A percentile compares a stretch with the other conserved stretches of the same genome.
Evolutionary conservation across 2,329 filamentous ascomycete species (phyloP).

Genomic region (Albifimbria verrucaria): DNA sequence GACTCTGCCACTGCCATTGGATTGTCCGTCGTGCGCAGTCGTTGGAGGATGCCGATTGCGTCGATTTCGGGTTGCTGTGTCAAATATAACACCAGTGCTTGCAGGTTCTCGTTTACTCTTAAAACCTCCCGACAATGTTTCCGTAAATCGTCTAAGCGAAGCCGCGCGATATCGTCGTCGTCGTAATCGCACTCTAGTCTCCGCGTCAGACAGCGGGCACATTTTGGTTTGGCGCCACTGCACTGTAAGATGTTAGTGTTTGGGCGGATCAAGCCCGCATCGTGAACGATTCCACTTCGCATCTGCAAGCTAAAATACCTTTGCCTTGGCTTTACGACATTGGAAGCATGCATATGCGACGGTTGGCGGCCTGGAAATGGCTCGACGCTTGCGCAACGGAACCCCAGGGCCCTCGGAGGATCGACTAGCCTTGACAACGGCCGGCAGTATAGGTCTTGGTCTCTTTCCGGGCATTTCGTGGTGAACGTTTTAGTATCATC

Average conservation of each 20-base stretch:
- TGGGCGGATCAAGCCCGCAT: no score
- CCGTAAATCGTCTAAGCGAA: background rate
- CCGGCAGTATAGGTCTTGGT: no score
- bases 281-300: background rate
- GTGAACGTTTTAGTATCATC: no score
- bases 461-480: no score
- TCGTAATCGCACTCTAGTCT: background rate
- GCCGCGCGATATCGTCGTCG: background rate
- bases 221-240: background rate
- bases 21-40: background rate
- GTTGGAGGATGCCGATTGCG: background rate
- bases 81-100: background rate
- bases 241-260: background rate
- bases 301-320: background rate
- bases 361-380: no score
- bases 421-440: no score
- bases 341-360: background rate
- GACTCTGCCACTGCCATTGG: background rate
- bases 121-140: background rate
- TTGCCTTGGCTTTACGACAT: background rate
- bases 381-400: no score
- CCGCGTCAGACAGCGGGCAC: background rate
- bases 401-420: no score
- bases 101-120: background rate
- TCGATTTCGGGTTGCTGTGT: background rate